Evolutionary conservation across 2,329 filamentous ascomycete genomes (phyloP).

Genomic region (Fonsecaea monophora): DNA sequence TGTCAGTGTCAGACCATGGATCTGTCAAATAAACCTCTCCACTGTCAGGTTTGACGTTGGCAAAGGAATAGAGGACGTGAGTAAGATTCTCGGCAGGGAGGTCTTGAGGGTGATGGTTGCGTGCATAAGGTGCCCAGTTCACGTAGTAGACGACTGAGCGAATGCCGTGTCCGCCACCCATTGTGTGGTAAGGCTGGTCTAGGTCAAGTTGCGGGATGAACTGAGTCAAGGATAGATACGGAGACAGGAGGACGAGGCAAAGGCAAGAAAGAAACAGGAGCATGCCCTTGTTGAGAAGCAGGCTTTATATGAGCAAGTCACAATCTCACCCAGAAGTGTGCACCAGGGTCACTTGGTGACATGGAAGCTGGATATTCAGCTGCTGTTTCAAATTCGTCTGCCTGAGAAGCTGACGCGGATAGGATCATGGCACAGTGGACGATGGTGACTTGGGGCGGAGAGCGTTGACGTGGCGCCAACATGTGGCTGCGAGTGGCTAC

Average conservation of each 20-base stretch:
- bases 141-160: conserved; percentile 54
- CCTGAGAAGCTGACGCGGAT: conserved; percentile 16
- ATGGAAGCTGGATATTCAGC: conserved; percentile 21
- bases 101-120: conserved; percentile 84
- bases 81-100: conserved; percentile 82
- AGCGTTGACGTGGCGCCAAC: neutral
- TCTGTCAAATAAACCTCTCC: conserved; percentile 82
- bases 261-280: conserved; percentile 19
- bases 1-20: conserved; percentile 70
- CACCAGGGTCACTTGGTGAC: neutral
- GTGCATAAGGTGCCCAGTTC: conserved; percentile 75
- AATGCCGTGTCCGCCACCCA: conserved; percentile 36
- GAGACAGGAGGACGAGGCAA: conserved; percentile 38
- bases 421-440: neutral
- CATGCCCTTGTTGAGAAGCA: conserved; percentile 3
- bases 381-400: conserved; percentile 28
- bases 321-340: neutral
- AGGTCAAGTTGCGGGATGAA: conserved; percentile 20
- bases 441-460: neutral
- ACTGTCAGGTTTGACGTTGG: conserved; percentile 77
- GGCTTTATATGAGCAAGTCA: neutral
- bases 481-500: neutral
- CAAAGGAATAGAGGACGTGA: conserved; percentile 89
- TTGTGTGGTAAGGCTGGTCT: conserved; percentile 19
- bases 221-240: conserved; percentile 41